A percentile compares a stretch with the other conserved stretches of the same genome.
Evolutionary conservation across 371 early-diverging fungal species (phyloP).

Genomic region (Mucor saturninus): DNA sequence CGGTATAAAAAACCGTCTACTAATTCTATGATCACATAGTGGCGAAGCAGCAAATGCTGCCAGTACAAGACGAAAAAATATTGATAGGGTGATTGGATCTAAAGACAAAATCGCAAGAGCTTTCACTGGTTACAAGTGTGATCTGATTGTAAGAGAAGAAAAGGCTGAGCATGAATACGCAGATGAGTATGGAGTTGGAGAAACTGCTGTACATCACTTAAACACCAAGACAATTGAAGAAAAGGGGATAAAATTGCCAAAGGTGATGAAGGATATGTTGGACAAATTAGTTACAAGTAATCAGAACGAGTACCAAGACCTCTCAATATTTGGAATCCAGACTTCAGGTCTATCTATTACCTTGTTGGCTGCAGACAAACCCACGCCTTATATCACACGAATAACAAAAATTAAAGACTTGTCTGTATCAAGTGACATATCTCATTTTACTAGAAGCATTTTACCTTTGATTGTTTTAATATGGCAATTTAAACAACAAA

Average conservation of each 20-base stretch:
- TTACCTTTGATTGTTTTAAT: constrained; percentile 16
- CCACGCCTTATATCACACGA: constrained; percentile 17
- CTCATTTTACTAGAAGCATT: constrained; percentile 13
- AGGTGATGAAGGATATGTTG: constrained; percentile 23
- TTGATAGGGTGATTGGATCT: constrained; percentile 19
- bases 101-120: constrained; percentile 8
- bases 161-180: constrained; percentile 15
- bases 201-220: constrained; percentile 14
- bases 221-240: constrained; percentile 21
- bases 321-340: constrained; percentile 2
- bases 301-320: constrained; percentile 13
- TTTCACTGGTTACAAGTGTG: not conserved
- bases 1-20: not conserved
- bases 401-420: constrained; percentile 13
- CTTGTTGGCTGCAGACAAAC: constrained; percentile 16
- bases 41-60: constrained; percentile 12
- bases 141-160: constrained; percentile 19
- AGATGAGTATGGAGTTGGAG: constrained; percentile 16
- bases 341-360: not conserved
- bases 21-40: constrained; percentile 11
- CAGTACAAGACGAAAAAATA: constrained; percentile 16
- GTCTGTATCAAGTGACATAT: constrained; percentile 13
- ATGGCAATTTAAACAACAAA: constrained; percentile 19
- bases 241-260: constrained; percentile 22
- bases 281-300: constrained; percentile 12